phyloP scores from a whole-genome alignment of 2,329 filamentous ascomycete species.

The Aureobasidium sp. region DNA sequence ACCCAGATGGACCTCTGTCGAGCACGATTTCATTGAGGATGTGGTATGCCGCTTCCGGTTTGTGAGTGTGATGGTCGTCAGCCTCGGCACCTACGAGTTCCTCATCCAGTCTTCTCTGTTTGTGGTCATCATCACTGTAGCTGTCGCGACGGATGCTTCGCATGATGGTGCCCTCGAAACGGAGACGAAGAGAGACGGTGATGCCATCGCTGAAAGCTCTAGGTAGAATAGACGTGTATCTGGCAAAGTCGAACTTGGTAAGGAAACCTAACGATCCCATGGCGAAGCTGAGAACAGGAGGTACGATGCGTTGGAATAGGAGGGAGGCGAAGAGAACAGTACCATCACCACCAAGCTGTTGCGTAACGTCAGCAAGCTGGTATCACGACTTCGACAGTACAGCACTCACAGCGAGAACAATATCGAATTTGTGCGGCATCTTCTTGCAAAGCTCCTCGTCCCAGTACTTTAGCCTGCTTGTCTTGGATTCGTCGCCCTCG shows the following conservation, averaged over 20 bases:
- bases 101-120: conserved; percentile 66
- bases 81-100: conserved; percentile 81
- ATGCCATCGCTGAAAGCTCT: conserved; percentile 74
- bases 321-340: conserved; percentile 83
- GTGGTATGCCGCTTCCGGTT: conserved; percentile 74
- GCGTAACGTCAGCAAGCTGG: neutral
- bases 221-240: conserved; percentile 60
- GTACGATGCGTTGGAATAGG: conserved; percentile 85
- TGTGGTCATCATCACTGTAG: conserved; percentile 22
- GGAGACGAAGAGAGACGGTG: conserved; percentile 74
- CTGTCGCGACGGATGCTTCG: conserved; percentile 50
- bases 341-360: conserved; percentile 63
- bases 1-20: conserved; percentile 86
- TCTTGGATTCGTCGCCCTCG: conserved; percentile 48
- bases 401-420: conserved; percentile 62
- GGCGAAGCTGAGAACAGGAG: conserved; percentile 75
- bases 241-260: conserved; percentile 86
- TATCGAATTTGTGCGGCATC: conserved; percentile 83
- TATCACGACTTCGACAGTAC: neutral
- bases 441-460: conserved; percentile 66
- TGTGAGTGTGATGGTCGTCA: conserved; percentile 77
- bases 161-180: conserved; percentile 94
- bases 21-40: conserved; percentile 97
- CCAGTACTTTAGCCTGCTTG: conserved; percentile 69
- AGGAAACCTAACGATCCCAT: conserved; percentile 78